These are phyloP conservation scores for Cryptococcus sp. DNA, from an alignment of 1,284 basidiomycete genomes.

Conservation along the genomic window DNA sequence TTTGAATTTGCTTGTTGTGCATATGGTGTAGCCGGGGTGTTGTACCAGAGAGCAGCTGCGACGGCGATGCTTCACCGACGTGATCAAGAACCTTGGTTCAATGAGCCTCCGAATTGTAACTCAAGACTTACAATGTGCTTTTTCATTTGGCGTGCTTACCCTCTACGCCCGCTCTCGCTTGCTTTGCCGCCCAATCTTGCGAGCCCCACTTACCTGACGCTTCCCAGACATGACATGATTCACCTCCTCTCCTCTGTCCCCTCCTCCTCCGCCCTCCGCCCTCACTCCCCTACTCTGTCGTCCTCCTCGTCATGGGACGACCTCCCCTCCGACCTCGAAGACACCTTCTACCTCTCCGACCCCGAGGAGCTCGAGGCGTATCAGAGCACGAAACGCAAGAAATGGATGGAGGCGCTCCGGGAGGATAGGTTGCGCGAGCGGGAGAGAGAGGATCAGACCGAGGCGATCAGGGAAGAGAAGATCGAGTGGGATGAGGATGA, in stretches of 20 bases:
- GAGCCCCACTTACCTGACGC: conserved; percentile 1
- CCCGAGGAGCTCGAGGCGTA: conserved; percentile 63
- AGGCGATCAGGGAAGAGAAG: conserved; percentile 15
- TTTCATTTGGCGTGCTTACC: too few species aligned
- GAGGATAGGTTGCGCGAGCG: conserved; percentile 60
- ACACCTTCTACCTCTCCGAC: conserved; percentile 69
- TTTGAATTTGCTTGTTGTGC: neutral
- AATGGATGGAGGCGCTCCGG: conserved; percentile 59
- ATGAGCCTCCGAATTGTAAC: too few species aligned
- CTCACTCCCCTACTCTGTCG: conserved; percentile 9
- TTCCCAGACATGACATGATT: conserved; percentile 69
- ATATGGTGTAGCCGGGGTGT: neutral
- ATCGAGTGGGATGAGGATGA: conserved; percentile 65
- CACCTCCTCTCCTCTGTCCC: conserved; percentile 60
- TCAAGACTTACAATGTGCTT: too few species aligned
- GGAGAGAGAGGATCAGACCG: conserved; percentile 26
- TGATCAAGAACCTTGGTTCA: too few species aligned
- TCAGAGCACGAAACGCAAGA: conserved; percentile 62
- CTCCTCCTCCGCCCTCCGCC: conserved; percentile 6
- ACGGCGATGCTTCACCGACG: neutral
- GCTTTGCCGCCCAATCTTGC: too few species aligned
- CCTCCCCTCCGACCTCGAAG: conserved; percentile 74
- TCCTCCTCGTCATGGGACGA: conserved; percentile 24
- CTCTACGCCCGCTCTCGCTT: too few species aligned
- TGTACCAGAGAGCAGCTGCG: neutral